These are phyloP conservation scores for Papilionanthe hybrid DNA, from an alignment of 116 monocot species.

Conservation along the genomic window DNA sequence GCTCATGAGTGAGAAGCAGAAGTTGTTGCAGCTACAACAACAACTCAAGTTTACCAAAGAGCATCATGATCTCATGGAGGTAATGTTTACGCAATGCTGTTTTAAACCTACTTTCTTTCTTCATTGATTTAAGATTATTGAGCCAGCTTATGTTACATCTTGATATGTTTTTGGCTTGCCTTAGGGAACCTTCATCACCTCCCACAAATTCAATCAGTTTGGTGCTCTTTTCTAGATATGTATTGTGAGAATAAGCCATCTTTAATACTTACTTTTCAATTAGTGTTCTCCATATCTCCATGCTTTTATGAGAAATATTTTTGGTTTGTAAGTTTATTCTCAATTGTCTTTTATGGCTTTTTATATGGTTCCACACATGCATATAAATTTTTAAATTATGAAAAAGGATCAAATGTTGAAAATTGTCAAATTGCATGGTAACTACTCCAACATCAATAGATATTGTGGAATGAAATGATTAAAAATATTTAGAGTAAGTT, in stretches of 20 bases:
- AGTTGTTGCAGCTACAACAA: conserved; percentile 39
- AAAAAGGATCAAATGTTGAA: not conserved
- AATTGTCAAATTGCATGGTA: too few species aligned
- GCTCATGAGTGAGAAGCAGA: conserved; percentile 47
- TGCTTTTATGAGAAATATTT: not conserved
- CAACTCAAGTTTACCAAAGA: conserved; percentile 56
- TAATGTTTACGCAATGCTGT: conserved; percentile 18
- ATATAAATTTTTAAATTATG: not conserved
- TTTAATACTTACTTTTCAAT: not conserved
- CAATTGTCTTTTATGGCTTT: not conserved
- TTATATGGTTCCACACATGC: not conserved
- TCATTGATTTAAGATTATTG: not conserved
- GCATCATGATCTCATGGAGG: conserved; percentile 53
- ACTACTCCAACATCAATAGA: not conserved
- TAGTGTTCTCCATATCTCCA: not conserved
- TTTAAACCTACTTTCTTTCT: not conserved
- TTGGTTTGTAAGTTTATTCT: not conserved
- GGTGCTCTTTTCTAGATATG: not conserved
- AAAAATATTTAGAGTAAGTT: not conserved
- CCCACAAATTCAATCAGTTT: conserved; percentile 1
- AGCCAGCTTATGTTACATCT: not conserved
- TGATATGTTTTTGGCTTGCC: not conserved
- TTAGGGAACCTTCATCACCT: not conserved
- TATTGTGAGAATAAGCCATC: not conserved
- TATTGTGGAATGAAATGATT: not conserved